These are phyloP conservation scores for Lentithecium fluviatile DNA, from an alignment of 495 filamentous ascomycete genomes.

Conservation along the genomic window DNA sequence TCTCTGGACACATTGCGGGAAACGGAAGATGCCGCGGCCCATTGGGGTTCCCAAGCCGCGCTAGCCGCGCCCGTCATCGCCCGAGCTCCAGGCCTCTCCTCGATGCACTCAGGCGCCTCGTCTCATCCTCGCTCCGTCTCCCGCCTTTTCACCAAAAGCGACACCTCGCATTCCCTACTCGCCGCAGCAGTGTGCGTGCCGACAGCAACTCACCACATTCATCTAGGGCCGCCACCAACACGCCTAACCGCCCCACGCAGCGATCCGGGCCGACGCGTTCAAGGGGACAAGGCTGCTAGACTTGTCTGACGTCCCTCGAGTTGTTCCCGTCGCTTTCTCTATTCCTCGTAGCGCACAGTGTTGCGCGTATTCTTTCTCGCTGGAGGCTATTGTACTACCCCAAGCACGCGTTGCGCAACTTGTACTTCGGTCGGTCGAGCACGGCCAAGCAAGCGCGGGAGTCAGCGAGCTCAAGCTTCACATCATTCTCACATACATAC, in stretches of 20 bases:
- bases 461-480: constrained; percentile 5
- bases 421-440: constrained; percentile 1
- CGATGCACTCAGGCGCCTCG: neutral
- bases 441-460: constrained; percentile 17
- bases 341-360: constrained; percentile 3
- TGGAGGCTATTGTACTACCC: constrained; percentile 9
- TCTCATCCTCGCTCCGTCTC: neutral
- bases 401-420: neutral
- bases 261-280: constrained; percentile 1
- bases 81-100: constrained; percentile 10
- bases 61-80: neutral
- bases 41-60: constrained; percentile 5
- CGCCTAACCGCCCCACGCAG: neutral
- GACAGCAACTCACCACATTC: no score
- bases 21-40: neutral
- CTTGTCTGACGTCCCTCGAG: constrained; percentile 10
- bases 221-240: neutral
- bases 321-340: neutral
- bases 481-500: constrained; percentile 12
- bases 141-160: neutral
- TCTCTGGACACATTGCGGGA: constrained; percentile 5
- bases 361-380: constrained; percentile 3
- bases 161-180: constrained; percentile 1
- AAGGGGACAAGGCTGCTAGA: neutral
- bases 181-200: no score